These are phyloP conservation scores for Viridothelium virens DNA, from an alignment of 495 filamentous ascomycete genomes.

Conservation along the genomic window DNA sequence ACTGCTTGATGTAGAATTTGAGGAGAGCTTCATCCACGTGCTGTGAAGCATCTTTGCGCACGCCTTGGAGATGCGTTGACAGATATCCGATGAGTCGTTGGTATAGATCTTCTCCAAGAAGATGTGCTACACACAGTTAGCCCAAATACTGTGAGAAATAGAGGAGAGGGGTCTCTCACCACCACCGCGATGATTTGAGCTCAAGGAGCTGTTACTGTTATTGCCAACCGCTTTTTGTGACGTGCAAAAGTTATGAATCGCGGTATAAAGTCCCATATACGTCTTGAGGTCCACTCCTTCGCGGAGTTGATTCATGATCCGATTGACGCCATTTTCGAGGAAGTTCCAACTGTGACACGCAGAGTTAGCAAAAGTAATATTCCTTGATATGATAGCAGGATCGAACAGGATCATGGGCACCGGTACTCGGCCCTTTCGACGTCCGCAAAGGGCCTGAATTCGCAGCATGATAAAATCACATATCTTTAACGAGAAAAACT, in stretches of 20 bases:
- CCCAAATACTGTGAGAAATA: conserved; percentile 11
- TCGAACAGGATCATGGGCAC: no score
- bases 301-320: conserved; percentile 86
- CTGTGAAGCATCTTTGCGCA: conserved; percentile 59
- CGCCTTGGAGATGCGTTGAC: conserved; percentile 57
- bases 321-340: conserved; percentile 75
- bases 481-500: no score
- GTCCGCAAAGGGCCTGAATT: no score
- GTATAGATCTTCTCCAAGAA: conserved; percentile 95
- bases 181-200: conserved; percentile 68
- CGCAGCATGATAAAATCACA: no score
- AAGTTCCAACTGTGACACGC: conserved; percentile 64
- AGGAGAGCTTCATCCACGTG: conserved; percentile 88
- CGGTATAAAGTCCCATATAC: conserved; percentile 97
- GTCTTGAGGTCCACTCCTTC: conserved; percentile 87
- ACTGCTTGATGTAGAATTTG: conserved; percentile 93
- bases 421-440: no score
- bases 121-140: conserved; percentile 55
- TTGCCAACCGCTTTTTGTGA: conserved; percentile 76
- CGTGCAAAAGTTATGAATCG: conserved; percentile 98
- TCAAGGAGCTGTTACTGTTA: conserved; percentile 38
- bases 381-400: neutral
- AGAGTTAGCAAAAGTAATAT: neutral
- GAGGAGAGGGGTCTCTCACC: conserved; percentile 27
- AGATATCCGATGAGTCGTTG: conserved; percentile 81